Base-by-base conservation (phyloP, 768 basidiomycete species). In the Neoboletus subvelutipes region DNA sequence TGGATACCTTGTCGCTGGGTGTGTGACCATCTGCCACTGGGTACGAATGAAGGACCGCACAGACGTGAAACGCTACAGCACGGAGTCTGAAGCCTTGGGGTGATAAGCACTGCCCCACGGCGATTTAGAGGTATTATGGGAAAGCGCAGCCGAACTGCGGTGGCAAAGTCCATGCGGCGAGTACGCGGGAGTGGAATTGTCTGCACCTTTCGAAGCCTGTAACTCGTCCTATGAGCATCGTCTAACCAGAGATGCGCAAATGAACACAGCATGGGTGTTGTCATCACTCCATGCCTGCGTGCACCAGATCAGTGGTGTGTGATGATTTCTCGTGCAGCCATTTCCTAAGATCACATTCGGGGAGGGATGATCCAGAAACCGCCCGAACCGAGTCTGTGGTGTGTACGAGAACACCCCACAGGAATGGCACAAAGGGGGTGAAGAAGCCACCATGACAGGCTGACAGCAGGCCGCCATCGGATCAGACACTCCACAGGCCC, bases 41-140 rank as follows among this genome's bases (percentile, higher is more conserved):
- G 3, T 20, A 41, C 15, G 8, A 17, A 17, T 15, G 22, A 20
- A 31, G 28, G 18, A 15, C 28, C n/a, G 31, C 3, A n/a, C 29
- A 8, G 10, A 40, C 2, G 26, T 33, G 41, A 26, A 50, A 43
- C 41, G 15, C 15, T 31, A 28, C n/a, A n/a, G 9, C 20, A 33
- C 41, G 7, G 8, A 18, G 36, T 11, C 37, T 46, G 33, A 28
- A 18, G 10, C 26, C 31, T 40, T 26, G 37, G 36, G 47, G 12
- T 2, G 43, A 61, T 34, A 45, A 54, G 52, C 51, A 61, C 47
- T 15, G 59, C 59, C 52, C 51, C 28, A 15, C 20, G 54, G 33
- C 10, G 22, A 39, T 40, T 34, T 5, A 26, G 33, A 12, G n/a
- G 5, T 18, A 31, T 34, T 12, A 13, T 28, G 10, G 31, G 28